Evolutionary conservation across 2,329 filamentous ascomycete genomes (phyloP).

Genomic region (Penicillium sp.): DNA sequence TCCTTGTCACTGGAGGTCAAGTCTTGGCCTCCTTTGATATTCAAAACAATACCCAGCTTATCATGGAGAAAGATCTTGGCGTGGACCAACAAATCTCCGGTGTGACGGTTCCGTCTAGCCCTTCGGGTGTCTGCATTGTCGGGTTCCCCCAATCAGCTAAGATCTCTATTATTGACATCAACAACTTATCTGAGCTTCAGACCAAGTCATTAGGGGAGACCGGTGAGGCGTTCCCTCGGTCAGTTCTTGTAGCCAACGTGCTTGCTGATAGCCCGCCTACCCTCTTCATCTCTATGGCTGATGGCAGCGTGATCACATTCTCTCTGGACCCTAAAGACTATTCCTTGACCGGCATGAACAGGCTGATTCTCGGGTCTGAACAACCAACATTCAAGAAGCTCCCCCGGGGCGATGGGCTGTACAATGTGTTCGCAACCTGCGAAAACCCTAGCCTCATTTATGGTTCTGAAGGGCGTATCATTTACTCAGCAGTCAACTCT

Average conservation of each 20-base stretch:
- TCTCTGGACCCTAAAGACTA: slow-evolving; percentile 64
- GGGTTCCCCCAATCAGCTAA: slow-evolving; percentile 86
- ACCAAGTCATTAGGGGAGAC: slow-evolving; percentile 65
- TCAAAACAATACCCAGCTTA: slow-evolving; percentile 56
- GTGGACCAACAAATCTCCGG: slow-evolving; percentile 80
- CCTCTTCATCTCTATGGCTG: slow-evolving; percentile 85
- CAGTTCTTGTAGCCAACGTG: slow-evolving; percentile 76
- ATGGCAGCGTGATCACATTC: slow-evolving; percentile 87
- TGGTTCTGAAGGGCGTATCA: slow-evolving; percentile 78
- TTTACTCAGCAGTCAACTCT: slow-evolving; percentile 91
- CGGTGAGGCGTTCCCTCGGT: slow-evolving; percentile 76
- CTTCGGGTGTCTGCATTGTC: slow-evolving; percentile 69
- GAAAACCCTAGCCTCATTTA: slow-evolving; percentile 96
- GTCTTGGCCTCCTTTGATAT: slow-evolving; percentile 69
- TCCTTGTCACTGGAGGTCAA: slow-evolving; percentile 77
- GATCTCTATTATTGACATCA: slow-evolving; percentile 71
- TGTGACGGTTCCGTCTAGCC: slow-evolving; percentile 68
- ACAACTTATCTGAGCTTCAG: slow-evolving; percentile 65
- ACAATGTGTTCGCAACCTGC: slow-evolving; percentile 87
- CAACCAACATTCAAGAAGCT: slow-evolving; percentile 80
- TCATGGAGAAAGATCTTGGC: slow-evolving; percentile 62
- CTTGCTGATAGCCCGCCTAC: slow-evolving; percentile 68
- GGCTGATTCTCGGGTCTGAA: slow-evolving; percentile 80
- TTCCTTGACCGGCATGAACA: slow-evolving; percentile 71
- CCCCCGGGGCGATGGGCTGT: slow-evolving; percentile 65